These are phyloP conservation scores for Dentipellis fragilis DNA, from an alignment of 768 basidiomycete species.

Conservation along the genomic window DNA sequence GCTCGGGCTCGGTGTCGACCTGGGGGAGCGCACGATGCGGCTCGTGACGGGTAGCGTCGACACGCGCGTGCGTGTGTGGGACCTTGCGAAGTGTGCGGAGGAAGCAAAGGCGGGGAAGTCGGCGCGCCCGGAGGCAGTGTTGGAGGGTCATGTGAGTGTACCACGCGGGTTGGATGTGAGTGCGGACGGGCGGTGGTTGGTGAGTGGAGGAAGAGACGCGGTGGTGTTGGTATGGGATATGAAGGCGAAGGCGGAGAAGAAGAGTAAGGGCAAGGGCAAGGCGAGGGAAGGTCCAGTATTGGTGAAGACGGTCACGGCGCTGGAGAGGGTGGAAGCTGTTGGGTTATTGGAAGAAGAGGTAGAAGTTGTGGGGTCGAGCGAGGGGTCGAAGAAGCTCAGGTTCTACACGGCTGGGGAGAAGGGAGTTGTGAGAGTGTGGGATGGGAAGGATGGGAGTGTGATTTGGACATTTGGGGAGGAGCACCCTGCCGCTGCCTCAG, in stretches of 20 bases:
- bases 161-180: conserved; percentile 85
- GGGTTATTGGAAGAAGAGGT: conserved; percentile 55
- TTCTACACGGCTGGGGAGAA: conserved; percentile 92
- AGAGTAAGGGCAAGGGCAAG: conserved; percentile 31
- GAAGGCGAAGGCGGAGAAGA: conserved; percentile 14
- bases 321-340: conserved; percentile 83
- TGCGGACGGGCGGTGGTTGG: conserved; percentile 76
- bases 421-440: conserved; percentile 81
- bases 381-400: conserved; percentile 32
- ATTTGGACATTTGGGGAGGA: conserved; percentile 49
- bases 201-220: conserved; percentile 88
- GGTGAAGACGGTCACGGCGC: conserved; percentile 68
- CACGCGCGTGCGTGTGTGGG: conserved; percentile 86
- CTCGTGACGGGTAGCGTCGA: conserved; percentile 90
- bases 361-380: conserved; percentile 33
- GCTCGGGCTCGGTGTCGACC: conserved; percentile 31
- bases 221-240: conserved; percentile 93
- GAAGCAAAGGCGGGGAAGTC: conserved; percentile 43
- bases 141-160: conserved; percentile 94
- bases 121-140: conserved; percentile 62
- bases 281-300: conserved; percentile 48
- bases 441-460: conserved; percentile 54
- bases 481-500: conserved; percentile 29
- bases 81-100: conserved; percentile 49
- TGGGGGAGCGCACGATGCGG: conserved; percentile 46